These are phyloP conservation scores for Apiosordaria backusii DNA, from an alignment of 495 filamentous ascomycete species.

Conservation along the genomic window DNA sequence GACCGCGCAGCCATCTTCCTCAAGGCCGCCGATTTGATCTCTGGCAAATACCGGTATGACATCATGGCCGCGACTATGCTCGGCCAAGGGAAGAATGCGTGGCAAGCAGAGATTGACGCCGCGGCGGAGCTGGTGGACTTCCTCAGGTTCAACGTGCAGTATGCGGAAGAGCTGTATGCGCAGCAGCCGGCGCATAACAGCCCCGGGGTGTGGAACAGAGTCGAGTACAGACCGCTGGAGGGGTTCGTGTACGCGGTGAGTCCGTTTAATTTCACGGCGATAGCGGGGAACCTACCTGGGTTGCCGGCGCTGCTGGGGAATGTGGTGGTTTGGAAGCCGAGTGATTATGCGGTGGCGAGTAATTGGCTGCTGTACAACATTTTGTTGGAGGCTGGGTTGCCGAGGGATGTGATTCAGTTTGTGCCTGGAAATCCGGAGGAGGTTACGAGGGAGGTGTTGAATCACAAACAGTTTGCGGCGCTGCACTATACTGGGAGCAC, in stretches of 20 bases:
- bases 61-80: constrained; percentile 92
- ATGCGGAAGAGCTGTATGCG: constrained; percentile 81
- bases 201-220: constrained; percentile 75
- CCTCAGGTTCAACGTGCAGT: constrained; percentile 83
- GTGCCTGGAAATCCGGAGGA: constrained; percentile 72
- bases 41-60: constrained; percentile 87
- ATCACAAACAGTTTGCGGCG: constrained; percentile 66
- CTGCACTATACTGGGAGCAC: constrained; percentile 83
- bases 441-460: constrained; percentile 65
- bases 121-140: constrained; percentile 92
- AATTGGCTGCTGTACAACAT: constrained; percentile 77
- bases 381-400: constrained; percentile 82
- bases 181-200: constrained; percentile 77
- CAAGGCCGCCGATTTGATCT: constrained; percentile 85
- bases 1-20: constrained; percentile 92
- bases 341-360: constrained; percentile 69
- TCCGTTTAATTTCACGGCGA: constrained; percentile 88
- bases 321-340: constrained; percentile 87
- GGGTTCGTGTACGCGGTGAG: constrained; percentile 84
- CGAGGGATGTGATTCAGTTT: constrained; percentile 77
- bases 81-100: constrained; percentile 92
- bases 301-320: constrained; percentile 78
- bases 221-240: constrained; percentile 79
- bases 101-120: constrained; percentile 95
- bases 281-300: constrained; percentile 72